Evolutionary conservation across 495 filamentous ascomycete species (phyloP).

Genomic region (Pseudoneurospora amorphoporcata): DNA sequence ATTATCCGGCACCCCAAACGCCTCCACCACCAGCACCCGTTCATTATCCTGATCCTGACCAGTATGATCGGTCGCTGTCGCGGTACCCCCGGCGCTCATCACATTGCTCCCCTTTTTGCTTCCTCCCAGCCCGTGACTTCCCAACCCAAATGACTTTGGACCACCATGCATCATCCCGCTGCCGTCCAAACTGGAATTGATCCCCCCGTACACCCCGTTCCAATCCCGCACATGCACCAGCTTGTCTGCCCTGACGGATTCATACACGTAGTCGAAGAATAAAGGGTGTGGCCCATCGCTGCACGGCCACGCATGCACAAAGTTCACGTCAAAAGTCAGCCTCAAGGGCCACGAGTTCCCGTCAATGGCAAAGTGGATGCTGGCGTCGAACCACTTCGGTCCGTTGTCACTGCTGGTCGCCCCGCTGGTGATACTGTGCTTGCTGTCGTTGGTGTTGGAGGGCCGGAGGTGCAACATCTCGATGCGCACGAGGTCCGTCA

Average conservation of each 20-base stretch:
- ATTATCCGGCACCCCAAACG: slow-evolving; percentile 59
- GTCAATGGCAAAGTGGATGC: slow-evolving; percentile 56
- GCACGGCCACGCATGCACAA: slow-evolving; percentile 57
- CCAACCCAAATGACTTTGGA: background rate
- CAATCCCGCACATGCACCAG: slow-evolving; percentile 53
- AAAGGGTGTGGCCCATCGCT: slow-evolving; percentile 57
- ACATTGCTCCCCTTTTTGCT: background rate
- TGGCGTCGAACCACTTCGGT: slow-evolving; percentile 47
- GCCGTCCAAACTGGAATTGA: background rate
- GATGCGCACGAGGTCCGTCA: slow-evolving; percentile 47
- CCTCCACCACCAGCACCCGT: slow-evolving; percentile 57
- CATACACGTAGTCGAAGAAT: slow-evolving; percentile 56
- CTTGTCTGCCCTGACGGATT: slow-evolving; percentile 44
- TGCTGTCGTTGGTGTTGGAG: slow-evolving; percentile 6
- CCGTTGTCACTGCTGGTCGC: slow-evolving; percentile 7
- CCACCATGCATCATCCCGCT: background rate
- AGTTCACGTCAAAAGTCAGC: slow-evolving; percentile 54
- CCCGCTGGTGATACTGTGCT: background rate
- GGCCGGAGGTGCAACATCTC: slow-evolving; percentile 48
- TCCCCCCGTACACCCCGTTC: slow-evolving; percentile 28
- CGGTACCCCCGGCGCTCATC: background rate
- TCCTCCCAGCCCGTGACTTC: background rate
- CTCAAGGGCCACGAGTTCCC: slow-evolving; percentile 52
- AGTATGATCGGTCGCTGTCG: background rate
- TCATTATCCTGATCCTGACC: slow-evolving; percentile 33